Evolutionary conservation across 2,329 filamentous ascomycete species (phyloP), one percentile per base, ranked within the genome.

Genomic region (Cadophora gregata): DNA sequence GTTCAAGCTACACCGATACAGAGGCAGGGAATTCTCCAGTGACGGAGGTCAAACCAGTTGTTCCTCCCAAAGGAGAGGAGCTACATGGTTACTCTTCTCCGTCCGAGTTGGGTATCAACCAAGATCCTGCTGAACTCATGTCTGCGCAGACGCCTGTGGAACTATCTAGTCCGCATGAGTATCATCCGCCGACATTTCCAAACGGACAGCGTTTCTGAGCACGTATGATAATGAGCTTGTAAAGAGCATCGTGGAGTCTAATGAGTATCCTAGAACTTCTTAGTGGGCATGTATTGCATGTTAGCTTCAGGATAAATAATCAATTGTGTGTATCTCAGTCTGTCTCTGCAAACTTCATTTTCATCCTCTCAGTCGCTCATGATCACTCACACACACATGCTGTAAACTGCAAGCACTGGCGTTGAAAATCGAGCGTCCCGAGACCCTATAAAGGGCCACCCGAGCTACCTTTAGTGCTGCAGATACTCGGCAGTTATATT

Each of bases 1-100:
- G 48, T 8, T 55, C 31, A 1, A 53, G 29, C 14, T 62, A 31
- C 31, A 25, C 59, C 2, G 59, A 50, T 25, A 62, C 60, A 8
- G 48, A 62, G 19, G 47, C 29, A 21, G 48, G 29, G 21, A 55
- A 24, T 1, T 29, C 47, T 0, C 47, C 31, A 3, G 3, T 25
- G 12, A 42, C 3, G 4, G 48, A 55, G 1, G 21, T 50, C 12
- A n/a, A 25, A 12, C 60, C 48, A 9, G 12, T 12, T 14, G 19
- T 55, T 3, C 60, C 60, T 21, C 48, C 31, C 4, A 62, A 62
- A 42, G 47, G 60, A 55, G 16, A 53, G 31, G 60, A 62, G 33
- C 16, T 62, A 48, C 48, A 62, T 42, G 60, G 60, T 12, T 42
- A 50, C 10, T 62, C 60, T 1, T 36, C 31, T 4, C 45, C 31